Evolutionary conservation across 176 grass and related monocot species (phyloP), one percentile per base, ranked within the genome.

Genomic region (Otatea glauca): DNA sequence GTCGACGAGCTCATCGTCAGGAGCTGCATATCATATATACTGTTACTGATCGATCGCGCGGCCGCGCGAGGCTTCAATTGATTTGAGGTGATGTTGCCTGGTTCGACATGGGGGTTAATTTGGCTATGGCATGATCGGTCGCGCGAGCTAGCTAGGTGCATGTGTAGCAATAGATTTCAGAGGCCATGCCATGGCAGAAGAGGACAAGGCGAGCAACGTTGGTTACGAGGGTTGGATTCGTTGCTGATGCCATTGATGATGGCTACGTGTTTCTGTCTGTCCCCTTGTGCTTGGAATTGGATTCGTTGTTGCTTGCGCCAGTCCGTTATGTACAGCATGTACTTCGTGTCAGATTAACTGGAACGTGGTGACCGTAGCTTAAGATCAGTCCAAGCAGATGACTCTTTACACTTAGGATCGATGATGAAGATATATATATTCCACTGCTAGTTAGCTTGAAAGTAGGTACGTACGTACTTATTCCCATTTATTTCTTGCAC

Each of bases 161-260:
- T n/a, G n/a, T n/a, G n/a, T n/a, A n/a, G n/a, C n/a, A n/a, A n/a
- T n/a, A n/a, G n/a, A n/a, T n/a, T n/a, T n/a, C n/a, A 27, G 37
- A 14, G 47, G 47, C 3, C 54, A 42, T 13, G 11, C 5, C 15
- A 24, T 18, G 43, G 43, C 9, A 4, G 0, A 70, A 54, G n/a
- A 11, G 41, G 86, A 77, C 86, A 88, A 69, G 3, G n/a, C 27
- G 29, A 15, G 43, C 65, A 35, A 34, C 86, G 86, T 78, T 83
- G 80, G 34, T 78, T 88, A 25, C 86, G 45, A 88, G 65, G 70
- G 18, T 58, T 74, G 23, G 84, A 8, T 65, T 73, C 85, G 59
- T 81, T 15, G 58, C 59, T 64, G 76, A 64, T 65, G 11, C 74
- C 53, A 76, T 34, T 41, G 74, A 38, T 27, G 68, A 61, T 56